Evolutionary conservation across 2,329 filamentous ascomycete genomes (phyloP).

Genomic region (Coniella lustricola): DNA sequence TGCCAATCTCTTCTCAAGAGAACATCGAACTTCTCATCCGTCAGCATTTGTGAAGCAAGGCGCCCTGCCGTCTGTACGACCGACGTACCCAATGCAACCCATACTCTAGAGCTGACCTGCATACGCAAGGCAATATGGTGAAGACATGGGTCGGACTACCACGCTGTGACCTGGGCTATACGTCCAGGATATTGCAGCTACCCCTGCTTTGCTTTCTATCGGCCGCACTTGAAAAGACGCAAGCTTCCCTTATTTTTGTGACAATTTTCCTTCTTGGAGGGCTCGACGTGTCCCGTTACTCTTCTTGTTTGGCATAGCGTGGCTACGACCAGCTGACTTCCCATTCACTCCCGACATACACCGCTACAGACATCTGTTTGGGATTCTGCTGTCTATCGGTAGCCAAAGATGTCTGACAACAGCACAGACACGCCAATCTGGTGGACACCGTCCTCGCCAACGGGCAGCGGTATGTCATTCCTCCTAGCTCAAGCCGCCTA

Average conservation of each 20-base stretch:
- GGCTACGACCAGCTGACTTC: too few relatives aligned
- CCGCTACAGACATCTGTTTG: neutral
- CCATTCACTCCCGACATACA: too few relatives aligned
- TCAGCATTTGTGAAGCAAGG: neutral
- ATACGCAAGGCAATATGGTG: neutral
- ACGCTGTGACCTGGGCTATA: neutral
- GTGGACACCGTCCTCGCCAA: conserved; percentile 8
- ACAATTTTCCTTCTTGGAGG: neutral
- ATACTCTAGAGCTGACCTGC: neutral
- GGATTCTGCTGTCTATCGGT: too few relatives aligned
- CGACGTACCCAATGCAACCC: neutral
- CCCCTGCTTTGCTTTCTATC: conserved; percentile 1
- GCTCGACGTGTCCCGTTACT: neutral
- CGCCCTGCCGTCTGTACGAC: neutral
- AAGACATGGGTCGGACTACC: neutral
- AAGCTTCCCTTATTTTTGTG: neutral
- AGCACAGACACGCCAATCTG: conserved; percentile 5
- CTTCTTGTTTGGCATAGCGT: too few relatives aligned
- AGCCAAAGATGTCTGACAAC: conserved; percentile 6
- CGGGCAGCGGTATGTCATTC: neutral
- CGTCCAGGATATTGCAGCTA: conserved; percentile 3
- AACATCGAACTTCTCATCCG: too few relatives aligned
- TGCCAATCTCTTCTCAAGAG: too few relatives aligned
- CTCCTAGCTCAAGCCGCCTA: neutral
- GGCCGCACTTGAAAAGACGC: conserved; percentile 3